phyloP scores from a whole-genome alignment of 1,284 basidiomycete species.

The Earliella scabrosa region DNA sequence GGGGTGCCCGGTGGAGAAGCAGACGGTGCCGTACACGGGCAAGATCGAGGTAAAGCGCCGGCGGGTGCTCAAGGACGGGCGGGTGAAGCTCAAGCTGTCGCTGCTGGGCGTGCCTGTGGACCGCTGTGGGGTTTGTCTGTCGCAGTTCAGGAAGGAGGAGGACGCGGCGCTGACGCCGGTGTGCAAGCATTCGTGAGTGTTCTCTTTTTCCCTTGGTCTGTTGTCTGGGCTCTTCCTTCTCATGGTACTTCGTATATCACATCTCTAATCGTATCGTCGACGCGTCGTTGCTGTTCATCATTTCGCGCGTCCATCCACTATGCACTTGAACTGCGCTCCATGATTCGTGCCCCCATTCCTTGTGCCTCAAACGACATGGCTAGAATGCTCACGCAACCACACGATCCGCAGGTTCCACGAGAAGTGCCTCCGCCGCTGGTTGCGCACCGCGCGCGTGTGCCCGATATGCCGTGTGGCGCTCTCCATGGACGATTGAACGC shows the following conservation, averaged over 20 bases:
- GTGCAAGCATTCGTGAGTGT: constrained; percentile 72
- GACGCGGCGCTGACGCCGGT: constrained; percentile 58
- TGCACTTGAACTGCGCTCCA: too few relatives aligned
- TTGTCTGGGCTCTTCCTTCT: neutral
- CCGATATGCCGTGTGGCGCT: constrained; percentile 47
- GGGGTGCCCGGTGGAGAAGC: constrained; percentile 11
- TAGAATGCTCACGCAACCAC: neutral
- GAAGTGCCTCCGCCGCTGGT: constrained; percentile 58
- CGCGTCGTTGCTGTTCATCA: too few relatives aligned
- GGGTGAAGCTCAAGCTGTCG: constrained; percentile 77
- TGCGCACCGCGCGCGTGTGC: constrained; percentile 54
- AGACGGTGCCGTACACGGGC: constrained; percentile 52
- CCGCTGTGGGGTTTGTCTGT: constrained; percentile 80
- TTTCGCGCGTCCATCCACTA: too few relatives aligned
- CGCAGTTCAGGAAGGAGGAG: constrained; percentile 72
- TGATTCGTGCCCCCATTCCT: too few relatives aligned
- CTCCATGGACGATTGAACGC: constrained; percentile 22
- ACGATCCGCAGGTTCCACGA: constrained; percentile 51
- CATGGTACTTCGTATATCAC: neutral
- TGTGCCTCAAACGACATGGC: too few relatives aligned
- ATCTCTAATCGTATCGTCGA: too few relatives aligned
- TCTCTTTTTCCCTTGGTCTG: neutral
- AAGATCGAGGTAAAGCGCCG: constrained; percentile 67
- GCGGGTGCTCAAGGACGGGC: constrained; percentile 70
- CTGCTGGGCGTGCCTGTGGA: constrained; percentile 77